Evolutionary conservation across 1,284 basidiomycete species (phyloP).

Genomic region (Cutaneotrichosporon cutaneum): DNA sequence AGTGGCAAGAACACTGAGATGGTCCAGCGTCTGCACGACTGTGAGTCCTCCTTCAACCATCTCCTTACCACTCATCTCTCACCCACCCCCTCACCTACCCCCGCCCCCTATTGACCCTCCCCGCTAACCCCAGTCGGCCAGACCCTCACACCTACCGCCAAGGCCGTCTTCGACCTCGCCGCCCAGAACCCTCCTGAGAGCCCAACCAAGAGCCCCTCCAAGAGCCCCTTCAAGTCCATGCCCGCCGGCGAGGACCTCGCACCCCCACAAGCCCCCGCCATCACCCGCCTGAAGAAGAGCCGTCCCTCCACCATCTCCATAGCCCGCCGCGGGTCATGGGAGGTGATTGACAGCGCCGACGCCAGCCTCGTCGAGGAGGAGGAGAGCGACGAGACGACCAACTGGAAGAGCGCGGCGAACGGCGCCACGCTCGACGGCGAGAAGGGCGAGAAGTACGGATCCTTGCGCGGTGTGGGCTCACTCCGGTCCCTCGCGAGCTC

Average conservation of each 20-base stretch:
- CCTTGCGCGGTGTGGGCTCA: constrained; percentile 12
- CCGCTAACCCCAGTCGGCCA: constrained; percentile 20
- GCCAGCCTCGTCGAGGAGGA: constrained; percentile 34
- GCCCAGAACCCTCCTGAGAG: neutral
- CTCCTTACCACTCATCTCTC: too few relatives aligned
- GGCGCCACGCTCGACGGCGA: constrained; percentile 36
- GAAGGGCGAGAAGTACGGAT: neutral
- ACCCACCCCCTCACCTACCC: neutral
- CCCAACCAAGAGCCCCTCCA: neutral
- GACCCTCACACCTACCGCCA: constrained; percentile 20
- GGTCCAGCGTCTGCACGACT: constrained; percentile 42
- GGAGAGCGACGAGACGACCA: constrained; percentile 1
- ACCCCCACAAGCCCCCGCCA: neutral
- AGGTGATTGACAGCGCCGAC: constrained; percentile 38
- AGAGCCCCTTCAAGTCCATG: neutral
- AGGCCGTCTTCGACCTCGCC: constrained; percentile 17
- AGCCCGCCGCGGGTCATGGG: constrained; percentile 30
- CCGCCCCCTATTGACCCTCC: neutral
- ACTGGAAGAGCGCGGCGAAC: constrained; percentile 48
- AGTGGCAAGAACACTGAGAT: constrained; percentile 51
- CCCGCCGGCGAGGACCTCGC: neutral
- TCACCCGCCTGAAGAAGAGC: neutral
- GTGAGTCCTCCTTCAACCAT: constrained; percentile 27
- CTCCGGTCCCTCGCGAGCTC: constrained; percentile 24
- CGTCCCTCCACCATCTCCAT: constrained; percentile 9